A percentile compares a stretch with the other conserved stretches of the same genome.
These are phyloP conservation scores for Lycium barbarum DNA, from an alignment of 257 asterid genomes.

Conservation along the genomic window DNA sequence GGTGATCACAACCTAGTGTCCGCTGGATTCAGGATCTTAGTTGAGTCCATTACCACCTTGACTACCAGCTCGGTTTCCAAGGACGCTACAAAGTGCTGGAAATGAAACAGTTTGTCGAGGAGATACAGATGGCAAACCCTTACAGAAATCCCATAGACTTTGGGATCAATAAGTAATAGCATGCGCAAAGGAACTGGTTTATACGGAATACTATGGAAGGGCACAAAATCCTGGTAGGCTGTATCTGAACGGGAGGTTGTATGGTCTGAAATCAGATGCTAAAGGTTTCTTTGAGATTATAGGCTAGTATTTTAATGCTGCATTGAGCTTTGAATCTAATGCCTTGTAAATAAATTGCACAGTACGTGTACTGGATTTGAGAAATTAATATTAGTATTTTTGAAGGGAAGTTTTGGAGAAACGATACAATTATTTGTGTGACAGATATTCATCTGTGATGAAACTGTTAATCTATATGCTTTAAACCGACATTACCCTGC, in stretches of 20 bases:
- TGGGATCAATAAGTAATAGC: conserved; percentile 78
- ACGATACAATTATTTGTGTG: too few relatives aligned
- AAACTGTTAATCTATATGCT: background rate
- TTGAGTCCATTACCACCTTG: conserved; percentile 68
- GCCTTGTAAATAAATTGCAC: conserved; percentile 11
- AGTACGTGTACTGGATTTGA: background rate
- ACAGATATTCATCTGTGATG: background rate
- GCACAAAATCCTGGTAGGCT: conserved; percentile 28
- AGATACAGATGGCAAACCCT: conserved; percentile 88
- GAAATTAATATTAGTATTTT: background rate
- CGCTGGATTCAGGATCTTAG: conserved; percentile 64
- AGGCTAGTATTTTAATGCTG: background rate
- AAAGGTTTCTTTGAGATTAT: background rate
- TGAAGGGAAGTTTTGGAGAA: too few relatives aligned
- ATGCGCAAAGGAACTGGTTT: conserved; percentile 86
- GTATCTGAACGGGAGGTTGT: conserved; percentile 61
- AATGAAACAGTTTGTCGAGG: conserved; percentile 87
- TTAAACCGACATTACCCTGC: background rate
- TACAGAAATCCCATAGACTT: conserved; percentile 72
- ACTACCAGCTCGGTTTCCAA: conserved; percentile 80
- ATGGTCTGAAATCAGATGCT: conserved; percentile 45
- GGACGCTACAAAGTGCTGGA: conserved; percentile 81
- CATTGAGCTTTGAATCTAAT: background rate
- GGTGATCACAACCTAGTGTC: conserved; percentile 90
- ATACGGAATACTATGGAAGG: conserved; percentile 78